These are phyloP conservation scores for Yamadazyma sp. DNA, from an alignment of 805 yeast species.

Conservation along the genomic window DNA sequence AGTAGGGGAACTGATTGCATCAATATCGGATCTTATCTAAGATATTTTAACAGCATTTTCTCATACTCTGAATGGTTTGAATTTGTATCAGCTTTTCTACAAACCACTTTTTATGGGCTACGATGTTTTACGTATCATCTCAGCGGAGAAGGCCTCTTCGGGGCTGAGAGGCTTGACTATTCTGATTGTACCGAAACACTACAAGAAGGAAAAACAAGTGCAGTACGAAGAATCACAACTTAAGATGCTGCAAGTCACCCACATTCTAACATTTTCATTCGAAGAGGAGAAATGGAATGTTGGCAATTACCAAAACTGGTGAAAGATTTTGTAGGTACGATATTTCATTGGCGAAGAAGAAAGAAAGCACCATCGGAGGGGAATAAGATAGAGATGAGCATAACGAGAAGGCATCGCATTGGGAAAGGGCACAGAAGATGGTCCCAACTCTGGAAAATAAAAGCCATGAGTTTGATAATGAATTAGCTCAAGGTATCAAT, in stretches of 20 bases:
- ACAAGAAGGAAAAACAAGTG: neutral
- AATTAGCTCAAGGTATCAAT: conserved; percentile 18
- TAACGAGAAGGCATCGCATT: neutral
- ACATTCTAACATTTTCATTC: conserved; percentile 50
- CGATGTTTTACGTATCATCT: conserved; percentile 25
- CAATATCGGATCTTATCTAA: no score
- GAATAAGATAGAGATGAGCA: conserved; percentile 19
- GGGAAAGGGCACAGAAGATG: neutral
- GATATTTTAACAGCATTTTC: no score
- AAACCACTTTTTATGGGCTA: conserved; percentile 15
- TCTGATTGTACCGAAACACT: conserved; percentile 13
- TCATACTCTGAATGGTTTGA: no score
- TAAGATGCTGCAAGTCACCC: neutral
- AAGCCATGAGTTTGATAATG: conserved; percentile 4
- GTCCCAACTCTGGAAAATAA: no score
- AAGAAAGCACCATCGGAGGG: conserved; percentile 33
- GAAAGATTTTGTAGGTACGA: conserved; percentile 52
- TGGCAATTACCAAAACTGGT: conserved; percentile 64
- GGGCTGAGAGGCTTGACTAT: conserved; percentile 22
- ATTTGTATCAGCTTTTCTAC: no score
- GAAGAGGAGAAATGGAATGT: conserved; percentile 59
- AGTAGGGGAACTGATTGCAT: no score
- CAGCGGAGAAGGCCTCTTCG: conserved; percentile 40
- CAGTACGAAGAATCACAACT: conserved; percentile 9
- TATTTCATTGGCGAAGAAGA: conserved; percentile 47